Conservation (phyloP, 805 yeast species). For the Cyberlindnera mrakii region DNA sequence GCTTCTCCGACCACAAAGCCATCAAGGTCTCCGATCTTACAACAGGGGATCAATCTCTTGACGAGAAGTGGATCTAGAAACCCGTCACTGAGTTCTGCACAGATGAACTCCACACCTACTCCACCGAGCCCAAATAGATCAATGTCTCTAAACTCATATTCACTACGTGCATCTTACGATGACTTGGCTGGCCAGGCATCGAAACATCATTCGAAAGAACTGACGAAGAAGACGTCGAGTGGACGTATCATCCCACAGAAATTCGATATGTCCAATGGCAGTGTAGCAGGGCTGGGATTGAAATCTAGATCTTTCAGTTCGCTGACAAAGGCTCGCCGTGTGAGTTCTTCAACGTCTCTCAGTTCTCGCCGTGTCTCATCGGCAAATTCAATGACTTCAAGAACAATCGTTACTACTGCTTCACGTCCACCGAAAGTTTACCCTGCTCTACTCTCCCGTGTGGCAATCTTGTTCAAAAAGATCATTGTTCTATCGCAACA, state of each 20-base stretch:
- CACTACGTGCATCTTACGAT: constrained; percentile 22
- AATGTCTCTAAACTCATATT: constrained; percentile 29
- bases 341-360: constrained; percentile 20
- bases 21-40: constrained; percentile 29
- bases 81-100: constrained; percentile 9
- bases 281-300: constrained; percentile 29
- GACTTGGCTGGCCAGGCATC: constrained; percentile 14
- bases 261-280: constrained; percentile 28
- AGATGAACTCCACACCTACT: background rate
- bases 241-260: constrained; percentile 44
- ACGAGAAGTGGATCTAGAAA: constrained; percentile 21
- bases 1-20: constrained; percentile 11
- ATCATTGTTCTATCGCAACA: constrained; percentile 66
- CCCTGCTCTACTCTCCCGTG: constrained; percentile 84
- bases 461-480: constrained; percentile 72
- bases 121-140: constrained; percentile 26
- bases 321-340: constrained; percentile 20
- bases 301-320: constrained; percentile 44
- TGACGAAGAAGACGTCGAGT: constrained; percentile 33
- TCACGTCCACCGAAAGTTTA: constrained; percentile 62
- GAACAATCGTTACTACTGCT: constrained; percentile 42
- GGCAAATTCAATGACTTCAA: constrained; percentile 21
- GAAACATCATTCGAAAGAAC: constrained; percentile 28
- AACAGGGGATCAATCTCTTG: constrained; percentile 33
- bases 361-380: constrained; percentile 20